These are phyloP conservation scores for Penicillium sp. DNA, from an alignment of 2,329 filamentous ascomycete species.

Conservation along the genomic window DNA sequence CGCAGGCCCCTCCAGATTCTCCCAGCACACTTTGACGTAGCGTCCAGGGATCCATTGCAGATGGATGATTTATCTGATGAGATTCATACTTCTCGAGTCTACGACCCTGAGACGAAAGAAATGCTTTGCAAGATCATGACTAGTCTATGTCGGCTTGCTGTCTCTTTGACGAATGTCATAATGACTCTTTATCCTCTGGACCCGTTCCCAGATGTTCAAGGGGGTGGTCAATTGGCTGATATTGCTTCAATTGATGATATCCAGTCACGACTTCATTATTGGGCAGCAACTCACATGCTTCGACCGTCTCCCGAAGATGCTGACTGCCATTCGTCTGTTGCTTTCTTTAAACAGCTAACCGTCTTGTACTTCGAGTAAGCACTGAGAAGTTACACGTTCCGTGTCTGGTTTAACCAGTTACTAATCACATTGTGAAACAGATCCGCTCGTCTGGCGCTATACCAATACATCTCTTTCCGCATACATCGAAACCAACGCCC, in stretches of 20 bases:
- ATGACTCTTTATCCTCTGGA: conserved; percentile 5
- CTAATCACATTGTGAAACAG: neutral
- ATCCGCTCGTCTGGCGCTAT: conserved; percentile 6
- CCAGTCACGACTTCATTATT: conserved; percentile 1
- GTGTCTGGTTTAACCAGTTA: neutral
- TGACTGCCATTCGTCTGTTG: neutral
- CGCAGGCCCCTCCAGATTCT: conserved; percentile 3
- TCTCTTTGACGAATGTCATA: conserved; percentile 3
- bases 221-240: neutral
- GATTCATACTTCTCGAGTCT: neutral
- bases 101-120: conserved; percentile 6
- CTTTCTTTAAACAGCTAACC: conserved; percentile 10
- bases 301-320: neutral
- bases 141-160: conserved; percentile 5
- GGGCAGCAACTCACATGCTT: conserved; percentile 1
- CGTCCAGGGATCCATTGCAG: conserved; percentile 1
- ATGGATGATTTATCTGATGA: conserved; percentile 5
- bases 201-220: conserved; percentile 2
- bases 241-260: conserved; percentile 8
- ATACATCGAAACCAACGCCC: conserved; percentile 7
- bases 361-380: conserved; percentile 5
- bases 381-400: neutral
- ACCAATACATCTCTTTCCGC: conserved; percentile 8
- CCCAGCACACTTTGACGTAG: conserved; percentile 2
- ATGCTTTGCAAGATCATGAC: conserved; percentile 6